phyloP scores from a whole-genome alignment of 495 filamentous ascomycete genomes.

The Podospora sp. region DNA sequence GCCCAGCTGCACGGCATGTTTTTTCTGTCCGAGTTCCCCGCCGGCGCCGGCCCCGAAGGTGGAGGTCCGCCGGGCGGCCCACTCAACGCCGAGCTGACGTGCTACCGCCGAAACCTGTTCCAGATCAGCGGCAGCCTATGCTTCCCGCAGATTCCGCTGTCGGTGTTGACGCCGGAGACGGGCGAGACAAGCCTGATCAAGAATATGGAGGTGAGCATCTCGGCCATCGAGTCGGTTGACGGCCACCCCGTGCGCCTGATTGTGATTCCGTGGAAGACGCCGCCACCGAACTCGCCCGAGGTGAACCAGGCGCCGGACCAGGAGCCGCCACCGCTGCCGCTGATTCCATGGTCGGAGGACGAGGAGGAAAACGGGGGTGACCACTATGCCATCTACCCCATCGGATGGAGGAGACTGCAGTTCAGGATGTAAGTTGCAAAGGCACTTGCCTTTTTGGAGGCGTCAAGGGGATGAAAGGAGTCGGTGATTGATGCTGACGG shows the following conservation, averaged over 20 bases:
- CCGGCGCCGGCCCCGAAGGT: slow-evolving; percentile 42
- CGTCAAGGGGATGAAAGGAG: no score
- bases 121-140: slow-evolving; percentile 88
- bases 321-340: slow-evolving; percentile 65
- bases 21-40: slow-evolving; percentile 85
- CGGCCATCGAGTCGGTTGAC: slow-evolving; percentile 86
- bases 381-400: slow-evolving; percentile 80
- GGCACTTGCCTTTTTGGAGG: not conserved
- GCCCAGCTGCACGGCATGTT: slow-evolving; percentile 96
- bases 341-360: slow-evolving; percentile 78
- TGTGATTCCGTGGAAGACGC: slow-evolving; percentile 94
- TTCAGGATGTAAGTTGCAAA: slow-evolving; percentile 67
- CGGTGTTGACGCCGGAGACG: slow-evolving; percentile 68
- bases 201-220: slow-evolving; percentile 80
- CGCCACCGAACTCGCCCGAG: slow-evolving; percentile 70
- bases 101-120: slow-evolving; percentile 91
- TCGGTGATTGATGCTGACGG: slow-evolving; percentile 7
- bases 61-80: slow-evolving; percentile 53
- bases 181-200: slow-evolving; percentile 81
- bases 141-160: slow-evolving; percentile 72
- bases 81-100: slow-evolving; percentile 80
- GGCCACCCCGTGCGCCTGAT: slow-evolving; percentile 88
- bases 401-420: slow-evolving; percentile 87
- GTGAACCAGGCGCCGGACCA: slow-evolving; percentile 56
- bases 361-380: slow-evolving; percentile 60